Conservation (phyloP, 163 green algal species). For the Chloromonas sp. region DNA sequence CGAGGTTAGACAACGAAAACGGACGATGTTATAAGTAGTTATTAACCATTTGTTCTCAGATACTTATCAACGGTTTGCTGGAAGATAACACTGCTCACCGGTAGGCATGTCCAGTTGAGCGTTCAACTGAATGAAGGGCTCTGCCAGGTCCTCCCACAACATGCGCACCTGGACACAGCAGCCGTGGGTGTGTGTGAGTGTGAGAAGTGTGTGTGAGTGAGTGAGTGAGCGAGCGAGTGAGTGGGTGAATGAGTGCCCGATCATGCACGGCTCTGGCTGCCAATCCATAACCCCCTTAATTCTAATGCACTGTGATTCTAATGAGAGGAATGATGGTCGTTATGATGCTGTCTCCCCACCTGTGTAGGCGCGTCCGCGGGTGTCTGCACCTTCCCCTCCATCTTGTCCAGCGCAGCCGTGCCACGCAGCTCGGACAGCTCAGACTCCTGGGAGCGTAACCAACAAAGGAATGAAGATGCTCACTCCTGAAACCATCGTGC, state of each 20-base stretch:
- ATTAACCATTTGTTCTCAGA: neutral
- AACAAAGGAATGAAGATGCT: neutral
- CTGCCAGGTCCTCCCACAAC: conserved; percentile 16
- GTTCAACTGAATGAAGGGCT: conserved; percentile 25
- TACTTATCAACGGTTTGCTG: neutral
- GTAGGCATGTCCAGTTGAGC: conserved; percentile 15
- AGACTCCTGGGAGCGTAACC: conserved; percentile 9
- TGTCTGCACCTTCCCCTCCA: conserved; percentile 39
- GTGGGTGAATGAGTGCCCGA: neutral
- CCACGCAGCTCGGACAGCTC: conserved; percentile 44
- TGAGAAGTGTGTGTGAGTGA: neutral
- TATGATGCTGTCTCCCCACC: conserved; percentile 12
- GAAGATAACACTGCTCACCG: neutral
- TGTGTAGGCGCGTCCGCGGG: conserved; percentile 47
- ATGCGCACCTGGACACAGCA: conserved; percentile 1
- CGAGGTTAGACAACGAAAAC: neutral
- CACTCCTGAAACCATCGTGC: neutral
- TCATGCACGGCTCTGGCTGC: neutral
- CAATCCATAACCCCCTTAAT: no score
- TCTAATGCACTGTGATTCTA: neutral
- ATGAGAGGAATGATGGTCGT: neutral
- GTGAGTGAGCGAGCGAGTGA: neutral
- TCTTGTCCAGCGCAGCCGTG: conserved; percentile 50
- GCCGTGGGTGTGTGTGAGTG: neutral
- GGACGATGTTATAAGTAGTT: no score